Evolutionary conservation across 2,329 filamentous ascomycete genomes (phyloP), one percentile per base, ranked within the genome.

Genomic region (Pseudopithomyces maydicus): DNA sequence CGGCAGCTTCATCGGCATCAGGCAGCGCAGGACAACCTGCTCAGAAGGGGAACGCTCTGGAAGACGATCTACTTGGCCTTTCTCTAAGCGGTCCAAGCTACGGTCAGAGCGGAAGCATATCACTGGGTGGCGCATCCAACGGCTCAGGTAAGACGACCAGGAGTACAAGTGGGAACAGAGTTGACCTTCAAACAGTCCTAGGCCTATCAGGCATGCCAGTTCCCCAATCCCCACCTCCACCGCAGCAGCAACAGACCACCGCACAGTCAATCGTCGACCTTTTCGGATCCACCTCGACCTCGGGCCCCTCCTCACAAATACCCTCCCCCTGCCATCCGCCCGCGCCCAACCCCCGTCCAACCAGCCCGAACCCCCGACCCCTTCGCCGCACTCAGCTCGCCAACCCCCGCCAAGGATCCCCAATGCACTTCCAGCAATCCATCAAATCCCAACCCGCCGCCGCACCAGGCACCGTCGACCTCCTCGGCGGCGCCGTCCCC

Each of bases 11-110:
- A 53, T 57, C 72, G 41, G 67, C 66, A 35, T 52, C 56, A 76
- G 79, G 69, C 67, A 75, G 55, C 17, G 73, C 75, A 53, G 80
- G 81, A 23, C 75, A 79, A 12, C 68, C 75, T 23, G 74, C 80
- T 43, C 77, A 80, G 32, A 84, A 85, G 55, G 79, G 85, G 1
- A 87, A 85, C 52, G 88, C 90, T 14, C 76, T 98, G 20, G 93
- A 97, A 71, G 93, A 96, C 73, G 95, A 99, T 71, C 81, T 99
- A 7, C 82, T 99, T 4, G 95, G 95, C 0, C 79, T 99, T 42
- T 96, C 92, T 39, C 85, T 99, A 69, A 71, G 72, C 17, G 88
- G 90, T 56, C 82, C 84, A 47, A 83, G 78, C 54, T 94, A 88
- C 69, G 88, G 90, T 12, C 86, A 90, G 69, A 86, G 88, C 6